Evolutionary conservation across 2,329 filamentous ascomycete species (phyloP).

Genomic region (Dactylellina sp.): DNA sequence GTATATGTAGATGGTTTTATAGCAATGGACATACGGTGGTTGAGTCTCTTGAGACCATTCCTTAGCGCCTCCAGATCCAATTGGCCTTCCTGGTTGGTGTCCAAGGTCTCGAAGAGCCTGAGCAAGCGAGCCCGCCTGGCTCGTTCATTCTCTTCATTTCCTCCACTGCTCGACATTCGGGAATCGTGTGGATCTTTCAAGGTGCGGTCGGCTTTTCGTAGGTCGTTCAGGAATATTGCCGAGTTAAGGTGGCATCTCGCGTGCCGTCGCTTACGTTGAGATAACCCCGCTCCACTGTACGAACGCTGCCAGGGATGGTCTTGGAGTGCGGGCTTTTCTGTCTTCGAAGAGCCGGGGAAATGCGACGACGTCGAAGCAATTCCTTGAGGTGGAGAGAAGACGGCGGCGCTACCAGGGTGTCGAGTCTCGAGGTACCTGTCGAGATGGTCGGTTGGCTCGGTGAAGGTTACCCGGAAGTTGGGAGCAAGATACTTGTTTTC

Average conservation of each 20-base stretch:
- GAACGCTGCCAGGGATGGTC: conserved; percentile 8
- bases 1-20: conserved; percentile 49
- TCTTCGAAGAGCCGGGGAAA: background rate
- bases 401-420: background rate
- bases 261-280: conserved; percentile 32
- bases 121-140: conserved; percentile 80
- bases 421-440: background rate
- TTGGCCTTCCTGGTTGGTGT: conserved; percentile 79
- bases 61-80: conserved; percentile 86
- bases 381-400: background rate
- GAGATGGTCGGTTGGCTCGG: background rate
- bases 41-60: conserved; percentile 85
- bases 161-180: conserved; percentile 41
- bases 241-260: conserved; percentile 46
- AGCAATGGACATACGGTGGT: conserved; percentile 78
- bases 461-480: background rate
- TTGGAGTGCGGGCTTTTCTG: conserved; percentile 7
- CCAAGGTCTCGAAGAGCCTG: conserved; percentile 84
- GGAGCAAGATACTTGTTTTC: background rate
- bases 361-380: background rate
- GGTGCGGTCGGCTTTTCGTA: conserved; percentile 7
- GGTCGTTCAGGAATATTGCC: conserved; percentile 19
- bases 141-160: conserved; percentile 43
- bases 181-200: background rate
- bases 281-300: conserved; percentile 26